phyloP scores from a whole-genome alignment of 306 rosid species.

The Ceratonia siliqua region DNA sequence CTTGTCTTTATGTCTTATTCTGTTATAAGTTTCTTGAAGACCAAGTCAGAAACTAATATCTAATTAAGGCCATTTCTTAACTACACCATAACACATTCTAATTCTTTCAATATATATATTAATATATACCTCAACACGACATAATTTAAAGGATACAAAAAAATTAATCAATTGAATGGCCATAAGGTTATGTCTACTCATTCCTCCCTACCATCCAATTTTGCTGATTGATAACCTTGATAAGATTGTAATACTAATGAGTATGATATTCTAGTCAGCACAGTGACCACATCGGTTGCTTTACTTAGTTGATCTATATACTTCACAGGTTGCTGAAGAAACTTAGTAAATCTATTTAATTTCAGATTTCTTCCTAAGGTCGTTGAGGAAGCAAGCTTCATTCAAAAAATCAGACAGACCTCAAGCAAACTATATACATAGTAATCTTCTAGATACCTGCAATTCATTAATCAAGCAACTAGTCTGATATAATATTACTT shows the following conservation, averaged over 20 bases:
- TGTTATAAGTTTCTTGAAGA: background rate
- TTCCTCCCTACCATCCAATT: background rate
- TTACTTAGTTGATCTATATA: no score
- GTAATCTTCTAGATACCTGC: background rate
- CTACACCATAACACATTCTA: background rate
- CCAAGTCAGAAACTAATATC: conserved; percentile 2
- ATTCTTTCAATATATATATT: background rate
- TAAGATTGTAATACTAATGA: no score
- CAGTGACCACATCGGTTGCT: no score
- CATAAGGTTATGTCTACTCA: background rate
- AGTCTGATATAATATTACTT: background rate
- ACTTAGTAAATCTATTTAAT: no score
- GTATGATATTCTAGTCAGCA: no score
- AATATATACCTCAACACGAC: background rate
- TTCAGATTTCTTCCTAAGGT: no score
- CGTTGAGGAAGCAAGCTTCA: no score
- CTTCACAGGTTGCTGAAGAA: no score
- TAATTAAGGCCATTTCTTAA: background rate
- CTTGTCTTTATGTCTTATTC: conserved; percentile 5
- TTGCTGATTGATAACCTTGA: no score
- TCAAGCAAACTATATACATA: background rate
- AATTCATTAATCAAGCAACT: background rate
- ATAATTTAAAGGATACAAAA: background rate
- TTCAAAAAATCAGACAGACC: background rate
- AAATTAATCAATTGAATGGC: background rate